Evolutionary conservation across 164 flowering plant species (phyloP), one percentile per base, ranked within the genome.

Genomic region (Stephania cephalantha): DNA sequence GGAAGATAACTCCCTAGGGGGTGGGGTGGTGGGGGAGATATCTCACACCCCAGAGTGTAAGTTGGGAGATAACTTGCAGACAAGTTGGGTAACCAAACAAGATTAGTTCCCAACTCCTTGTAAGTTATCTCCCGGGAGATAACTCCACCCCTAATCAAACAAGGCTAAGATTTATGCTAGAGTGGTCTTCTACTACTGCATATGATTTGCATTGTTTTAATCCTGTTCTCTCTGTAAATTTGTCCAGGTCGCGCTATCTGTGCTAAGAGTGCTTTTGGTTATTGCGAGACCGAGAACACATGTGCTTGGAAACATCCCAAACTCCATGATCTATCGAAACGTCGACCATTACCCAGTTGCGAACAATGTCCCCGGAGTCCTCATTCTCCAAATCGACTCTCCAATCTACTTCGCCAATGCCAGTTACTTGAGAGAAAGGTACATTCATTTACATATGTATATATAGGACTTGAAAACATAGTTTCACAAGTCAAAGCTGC

Each of bases 341-440:
- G 75, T 83, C 0, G 84, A 87, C 20, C 94, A 87, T 45, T 92
- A 92, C 81, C 88, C 90, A 25, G 69, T 6, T 58, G 89, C 93
- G 0, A 78, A 69, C 15, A 72, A 15, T 52, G 82, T 89, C 46
- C 92, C 95, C 3, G 90, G 91, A 46, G 63, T 90, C 76, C 85
- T 90, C 69, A 85, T 92, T 10, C 87, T 92, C 25, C 84, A 83
- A 68, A 80, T 89, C 4, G 88, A 86, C 61, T 84, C 88, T 0
- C 95, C 97, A 3, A 87, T 90, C 61, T 90, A 85, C 87, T 92
- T 92, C 74, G 86, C 92, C 75, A 92, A 90, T 76, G 50, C 95
- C 7, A 81, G 75, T 76, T 92, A 92, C 85, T 77, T 92, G 25
- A 83, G 88, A 79, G 97, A 92, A 77, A 90, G 94, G 97, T 90